phyloP scores from a whole-genome alignment of 768 basidiomycete genomes.

The Kondoa subrosea region DNA sequence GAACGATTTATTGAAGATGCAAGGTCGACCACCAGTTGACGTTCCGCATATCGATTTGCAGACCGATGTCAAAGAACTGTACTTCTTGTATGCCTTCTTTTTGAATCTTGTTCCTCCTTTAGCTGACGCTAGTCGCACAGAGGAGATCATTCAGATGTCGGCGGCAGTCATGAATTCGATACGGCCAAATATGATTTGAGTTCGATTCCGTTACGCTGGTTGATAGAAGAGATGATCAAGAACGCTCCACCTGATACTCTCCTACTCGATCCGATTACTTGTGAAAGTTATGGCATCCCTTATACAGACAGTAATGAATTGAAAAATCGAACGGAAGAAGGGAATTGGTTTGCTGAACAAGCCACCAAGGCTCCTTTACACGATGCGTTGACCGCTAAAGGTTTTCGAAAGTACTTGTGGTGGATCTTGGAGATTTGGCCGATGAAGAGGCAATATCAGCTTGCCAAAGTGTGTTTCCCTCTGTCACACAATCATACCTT shows the following conservation, averaged over 20 bases:
- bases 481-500: no score
- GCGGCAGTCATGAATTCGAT: neutral
- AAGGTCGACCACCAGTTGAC: neutral
- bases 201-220: neutral
- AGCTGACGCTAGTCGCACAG: no score
- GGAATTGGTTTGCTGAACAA: neutral
- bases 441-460: neutral
- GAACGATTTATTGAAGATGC: neutral
- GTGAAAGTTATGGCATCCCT: neutral
- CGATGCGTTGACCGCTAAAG: neutral
- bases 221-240: neutral
- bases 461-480: neutral
- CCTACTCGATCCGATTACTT: neutral
- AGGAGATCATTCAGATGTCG: neutral
- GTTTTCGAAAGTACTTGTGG: neutral
- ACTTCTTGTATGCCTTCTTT: neutral
- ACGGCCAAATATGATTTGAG: neutral
- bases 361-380: neutral
- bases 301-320: neutral
- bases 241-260: neutral
- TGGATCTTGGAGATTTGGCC: neutral
- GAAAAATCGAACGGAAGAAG: neutral
- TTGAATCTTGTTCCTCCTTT: no score
- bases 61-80: neutral
- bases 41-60: neutral